Base-by-base conservation (phyloP, 805 yeast species). In the Lipomyces orientalis region DNA sequence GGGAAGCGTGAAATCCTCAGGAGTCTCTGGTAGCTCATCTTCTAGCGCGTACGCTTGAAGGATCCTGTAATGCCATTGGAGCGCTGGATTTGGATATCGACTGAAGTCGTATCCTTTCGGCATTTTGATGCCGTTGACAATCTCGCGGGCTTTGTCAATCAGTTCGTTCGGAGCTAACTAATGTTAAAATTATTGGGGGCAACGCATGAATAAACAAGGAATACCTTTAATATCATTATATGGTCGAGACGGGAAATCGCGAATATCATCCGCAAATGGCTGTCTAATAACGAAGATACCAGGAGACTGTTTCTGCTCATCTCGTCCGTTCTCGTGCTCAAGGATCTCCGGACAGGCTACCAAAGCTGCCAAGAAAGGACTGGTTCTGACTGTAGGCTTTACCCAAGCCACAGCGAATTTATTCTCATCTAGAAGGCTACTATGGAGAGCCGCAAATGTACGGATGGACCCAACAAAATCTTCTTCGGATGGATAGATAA, bases 371-470 rank as follows among this genome's bases (percentile, higher is more conserved):
- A 90, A 68, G 2, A 79, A 68, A 0, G 97, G 95, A 43, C 82
- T 75, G 0, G 90, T 76, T 60, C 82, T 82, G 57, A 77, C 79
- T 65, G 88, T 84, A 6, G 82, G 73, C 73, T 87, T 86, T 0
- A 96, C 94, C 87, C 92, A 91, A 3, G 90, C 84, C 7, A 94
- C 78, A 0, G 90, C 95, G 73, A 84, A 87, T 73, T 85, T 84
- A 1, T 82, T 74, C 54, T 83, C 80, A 58, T 82, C 81, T 4
- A 79, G 75, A 78, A 95, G 78, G 2, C 88, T 83, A 65, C 86
- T 87, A 74, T 86, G 90, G 12, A 94, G 77, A 0, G 93, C 84
- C 0, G 90, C 81, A 73, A 93, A 85, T 0, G 94, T 88, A 37
- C 85, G 79, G 33, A 83, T 80, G 0, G 97, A 90, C 33, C 93